Evolutionary conservation across 2,329 filamentous ascomycete genomes (phyloP), one percentile per base, ranked within the genome.

Genomic region (Phyllosticta capitalensis): DNA sequence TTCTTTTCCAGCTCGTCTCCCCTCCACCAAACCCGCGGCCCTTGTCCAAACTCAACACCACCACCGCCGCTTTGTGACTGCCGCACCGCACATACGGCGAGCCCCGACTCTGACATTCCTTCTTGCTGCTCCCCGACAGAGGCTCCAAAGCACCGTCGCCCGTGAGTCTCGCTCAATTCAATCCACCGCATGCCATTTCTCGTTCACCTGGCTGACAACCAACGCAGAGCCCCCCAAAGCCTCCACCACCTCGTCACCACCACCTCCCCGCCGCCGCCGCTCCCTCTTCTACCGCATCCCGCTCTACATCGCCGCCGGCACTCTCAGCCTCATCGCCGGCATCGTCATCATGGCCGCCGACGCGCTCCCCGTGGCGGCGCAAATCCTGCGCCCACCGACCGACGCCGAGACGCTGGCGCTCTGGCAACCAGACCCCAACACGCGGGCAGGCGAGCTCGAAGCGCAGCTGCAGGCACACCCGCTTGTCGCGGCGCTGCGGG

Each of bases 391-490:
- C 61, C 82, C 83, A 2, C 81, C 81, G 64, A 82, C 82, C 28
- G 88, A 95, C 74, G 84, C 83, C 67, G 89, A 95, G 66, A 88
- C 88, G 21, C 81, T 94, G 62, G 71, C 73, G 4, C 77, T 87
- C 64, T 96, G 84, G 77, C 73, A 74, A 83, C 14, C 70, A 73
- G 30, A 82, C 84, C 69, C 81, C 80, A 10, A 66, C 70, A 50
- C 74, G 75, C 54, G 74, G 71, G 63, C 71, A 21, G 63, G 59
- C 12, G 80, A 82, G 63, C 83, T 95, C 66, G 87, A 96, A 65
- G 78, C 83, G 9, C 82, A 83, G 68, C 90, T 97, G 72, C 82
- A 85, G 68, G 82, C 79, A 52, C 90, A 94, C 75, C 87, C 90
- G 1, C 71, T 95, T n/a, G 81, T 87, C 4, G 71, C 79, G n/a